Evolutionary conservation across 306 rosid species (phyloP).

Genomic region (Fagus sylvatica): DNA sequence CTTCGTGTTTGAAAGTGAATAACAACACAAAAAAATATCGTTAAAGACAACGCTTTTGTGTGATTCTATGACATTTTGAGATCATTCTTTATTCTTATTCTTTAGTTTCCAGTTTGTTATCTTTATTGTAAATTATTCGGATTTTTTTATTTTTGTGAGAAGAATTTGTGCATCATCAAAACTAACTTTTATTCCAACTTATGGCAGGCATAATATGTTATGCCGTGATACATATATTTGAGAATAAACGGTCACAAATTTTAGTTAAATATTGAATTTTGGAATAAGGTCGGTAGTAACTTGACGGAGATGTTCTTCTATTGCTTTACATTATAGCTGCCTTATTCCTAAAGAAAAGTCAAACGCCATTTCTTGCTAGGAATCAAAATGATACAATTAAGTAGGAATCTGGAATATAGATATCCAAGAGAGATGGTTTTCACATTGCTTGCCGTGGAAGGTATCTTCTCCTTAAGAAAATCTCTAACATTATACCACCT

Average conservation of each 20-base stretch:
- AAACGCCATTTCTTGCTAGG: slow-evolving; percentile 13
- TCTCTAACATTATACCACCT: slow-evolving; percentile 13
- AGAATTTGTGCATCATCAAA: too few species aligned
- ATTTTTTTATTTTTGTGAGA: too few species aligned
- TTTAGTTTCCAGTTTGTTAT: too few species aligned
- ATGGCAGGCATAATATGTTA: too few species aligned
- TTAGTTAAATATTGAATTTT: slow-evolving; percentile 18
- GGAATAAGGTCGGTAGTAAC: slow-evolving; percentile 43
- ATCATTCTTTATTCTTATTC: too few species aligned
- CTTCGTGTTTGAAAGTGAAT: too few species aligned
- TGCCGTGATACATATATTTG: background rate
- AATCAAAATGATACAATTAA: slow-evolving; percentile 20
- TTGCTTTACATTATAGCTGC: slow-evolving; percentile 38
- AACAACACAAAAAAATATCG: too few species aligned
- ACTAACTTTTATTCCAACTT: too few species aligned
- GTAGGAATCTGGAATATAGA: slow-evolving; percentile 59
- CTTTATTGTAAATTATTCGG: too few species aligned
- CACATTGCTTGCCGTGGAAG: slow-evolving; percentile 63
- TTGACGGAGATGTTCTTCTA: slow-evolving; percentile 29
- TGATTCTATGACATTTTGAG: too few species aligned
- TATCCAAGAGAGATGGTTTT: slow-evolving; percentile 39
- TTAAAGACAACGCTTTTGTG: too few species aligned
- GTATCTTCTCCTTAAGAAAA: slow-evolving; percentile 41
- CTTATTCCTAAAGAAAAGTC: slow-evolving; percentile 36
- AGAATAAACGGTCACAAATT: slow-evolving; percentile 15